Evolutionary conservation across 2,329 filamentous ascomycete species (phyloP).

Genomic region (Calonectria honghensis): DNA sequence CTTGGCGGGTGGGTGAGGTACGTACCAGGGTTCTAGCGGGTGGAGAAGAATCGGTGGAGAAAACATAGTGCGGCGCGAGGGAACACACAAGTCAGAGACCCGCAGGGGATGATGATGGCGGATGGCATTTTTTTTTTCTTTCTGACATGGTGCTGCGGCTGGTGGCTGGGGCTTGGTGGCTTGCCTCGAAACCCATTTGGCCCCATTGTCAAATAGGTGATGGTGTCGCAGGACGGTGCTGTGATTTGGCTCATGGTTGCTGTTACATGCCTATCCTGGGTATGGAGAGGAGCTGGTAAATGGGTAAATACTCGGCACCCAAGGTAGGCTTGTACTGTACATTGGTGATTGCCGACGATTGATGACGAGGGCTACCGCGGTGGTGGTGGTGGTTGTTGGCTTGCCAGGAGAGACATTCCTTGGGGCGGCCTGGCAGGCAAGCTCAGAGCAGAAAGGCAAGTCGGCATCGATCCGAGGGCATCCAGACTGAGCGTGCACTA

Average conservation of each 20-base stretch:
- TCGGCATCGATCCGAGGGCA: neutral
- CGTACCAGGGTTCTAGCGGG: slow-evolving; percentile 40
- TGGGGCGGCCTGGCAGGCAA: neutral
- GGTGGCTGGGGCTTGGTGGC: slow-evolving; percentile 33
- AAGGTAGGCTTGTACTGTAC: neutral
- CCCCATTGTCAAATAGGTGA: slow-evolving; percentile 14
- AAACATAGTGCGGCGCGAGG: slow-evolving; percentile 20
- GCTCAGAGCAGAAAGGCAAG: neutral
- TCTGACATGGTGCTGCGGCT: slow-evolving; percentile 31
- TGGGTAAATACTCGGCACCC: neutral
- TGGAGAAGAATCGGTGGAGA: slow-evolving; percentile 40
- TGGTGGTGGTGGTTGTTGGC: neutral
- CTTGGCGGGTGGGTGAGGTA: slow-evolving; percentile 29
- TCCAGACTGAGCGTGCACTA: neutral
- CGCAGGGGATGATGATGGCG: slow-evolving; percentile 20
- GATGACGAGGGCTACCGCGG: neutral
- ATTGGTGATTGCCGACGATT: slow-evolving; percentile 1
- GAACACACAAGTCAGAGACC: slow-evolving; percentile 24
- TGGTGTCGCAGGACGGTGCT: slow-evolving; percentile 1
- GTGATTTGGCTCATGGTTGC: slow-evolving; percentile 16
- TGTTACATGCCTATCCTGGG: slow-evolving; percentile 11
- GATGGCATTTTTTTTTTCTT: slow-evolving; percentile 27
- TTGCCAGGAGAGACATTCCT: neutral
- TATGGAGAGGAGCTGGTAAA: slow-evolving; percentile 19
- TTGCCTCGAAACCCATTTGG: slow-evolving; percentile 22